Base-by-base conservation (phyloP, 352 stramenopile species). In the Phytophthora fragariae region DNA sequence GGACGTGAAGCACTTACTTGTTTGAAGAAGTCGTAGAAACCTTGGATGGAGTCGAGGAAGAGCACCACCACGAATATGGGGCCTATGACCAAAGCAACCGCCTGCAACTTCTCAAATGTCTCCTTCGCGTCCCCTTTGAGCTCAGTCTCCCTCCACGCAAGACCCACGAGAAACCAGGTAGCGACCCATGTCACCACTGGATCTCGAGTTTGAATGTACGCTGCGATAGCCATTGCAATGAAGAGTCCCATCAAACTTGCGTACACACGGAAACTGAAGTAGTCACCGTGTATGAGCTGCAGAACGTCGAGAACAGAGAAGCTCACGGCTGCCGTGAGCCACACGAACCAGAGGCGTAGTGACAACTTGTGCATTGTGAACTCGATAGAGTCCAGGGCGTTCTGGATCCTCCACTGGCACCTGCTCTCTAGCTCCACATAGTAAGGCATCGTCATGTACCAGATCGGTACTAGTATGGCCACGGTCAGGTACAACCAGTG, bases 261-360 rank as follows among this genome's bases (percentile, higher is more conserved):
- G 64, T 85, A 85, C 12, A 72, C 70, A 17, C 27, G 33, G 19
- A 74, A 77, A 33, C 65, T 58, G 52, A 85, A 71, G 41, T 75
- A 75, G 11, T 31, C 59, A 19, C 56, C 67, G 29, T 82, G 62
- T 50, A 72, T 53, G 29, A 70, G 65, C 60, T 87, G 78, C 53
- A 73, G 29, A 8, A 69, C 59, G 47, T 76, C 70, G 4, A 81
- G 65, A 39, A 83, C 7, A 12, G 47, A 49, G 15, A 84, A 70
- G 21, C 75, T 41, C 8, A 73, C 27, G 3, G 64, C 62, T 6
- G 50, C 66, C 11, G 60, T 79, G 17, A 86, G 57, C 80, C 78
- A 88, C 14, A 47, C 54, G 57, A 88, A 85, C 12, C 21, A n/a
- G 21, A 70, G n/a, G 44, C 46, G 44, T 15, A 70, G n/a, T 2